phyloP scores from a whole-genome alignment of 495 filamentous ascomycete species.

The Penicillium herquei region DNA sequence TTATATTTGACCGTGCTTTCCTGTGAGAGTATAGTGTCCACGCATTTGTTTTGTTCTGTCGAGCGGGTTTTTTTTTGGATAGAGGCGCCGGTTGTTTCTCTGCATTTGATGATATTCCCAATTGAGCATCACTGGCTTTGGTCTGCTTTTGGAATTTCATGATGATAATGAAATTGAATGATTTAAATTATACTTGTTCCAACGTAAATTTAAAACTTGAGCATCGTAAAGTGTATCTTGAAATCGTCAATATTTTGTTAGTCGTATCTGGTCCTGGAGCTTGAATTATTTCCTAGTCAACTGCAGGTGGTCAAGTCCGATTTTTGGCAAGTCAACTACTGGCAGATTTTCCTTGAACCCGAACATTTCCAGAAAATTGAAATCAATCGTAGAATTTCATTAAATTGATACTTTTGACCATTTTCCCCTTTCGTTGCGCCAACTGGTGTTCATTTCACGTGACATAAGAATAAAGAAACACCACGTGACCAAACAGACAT shows the following conservation, averaged over 20 bases:
- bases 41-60: conserved; percentile 26
- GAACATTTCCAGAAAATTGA: too few relatives aligned
- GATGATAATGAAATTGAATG: conserved; percentile 33
- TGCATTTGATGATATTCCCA: conserved; percentile 34
- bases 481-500: conserved; percentile 17
- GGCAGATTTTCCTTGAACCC: too few relatives aligned
- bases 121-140: conserved; percentile 22
- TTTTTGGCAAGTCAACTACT: too few relatives aligned
- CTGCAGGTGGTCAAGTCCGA: too few relatives aligned
- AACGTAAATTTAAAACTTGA: background rate
- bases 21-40: conserved; percentile 12
- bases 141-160: conserved; percentile 24
- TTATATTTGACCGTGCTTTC: conserved; percentile 8
- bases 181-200: conserved; percentile 9
- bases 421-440: background rate
- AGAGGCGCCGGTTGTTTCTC: conserved; percentile 40
- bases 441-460: background rate
- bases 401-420: background rate
- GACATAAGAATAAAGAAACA: background rate
- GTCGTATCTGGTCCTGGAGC: too few relatives aligned
- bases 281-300: too few relatives aligned
- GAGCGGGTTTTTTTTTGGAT: conserved; percentile 34
- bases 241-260: too few relatives aligned
- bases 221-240: too few relatives aligned
- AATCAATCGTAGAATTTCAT: too few relatives aligned